These are phyloP conservation scores for Fagus sylvatica DNA, from an alignment of 306 rosid species.

Conservation along the genomic window DNA sequence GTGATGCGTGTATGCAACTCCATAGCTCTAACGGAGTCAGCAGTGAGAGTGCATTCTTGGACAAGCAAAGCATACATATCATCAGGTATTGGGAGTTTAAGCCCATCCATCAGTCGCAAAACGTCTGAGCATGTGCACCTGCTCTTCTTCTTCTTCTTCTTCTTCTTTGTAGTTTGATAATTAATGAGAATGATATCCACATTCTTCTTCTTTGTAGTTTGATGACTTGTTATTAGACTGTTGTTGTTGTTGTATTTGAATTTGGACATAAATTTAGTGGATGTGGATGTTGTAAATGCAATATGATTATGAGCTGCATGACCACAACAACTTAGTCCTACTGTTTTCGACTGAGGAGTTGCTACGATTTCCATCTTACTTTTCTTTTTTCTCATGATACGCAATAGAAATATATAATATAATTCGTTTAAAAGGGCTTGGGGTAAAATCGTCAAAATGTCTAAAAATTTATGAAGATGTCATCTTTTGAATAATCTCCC, in stretches of 20 bases:
- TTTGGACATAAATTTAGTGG: no score
- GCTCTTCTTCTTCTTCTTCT: conserved; percentile 7
- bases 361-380: background rate
- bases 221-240: no score
- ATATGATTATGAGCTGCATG: background rate
- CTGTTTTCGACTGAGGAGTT: background rate
- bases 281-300: background rate
- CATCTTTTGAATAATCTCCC: no score
- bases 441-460: no score
- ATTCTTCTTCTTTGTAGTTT: no score
- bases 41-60: conserved; percentile 45
- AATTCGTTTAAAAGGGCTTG: no score
- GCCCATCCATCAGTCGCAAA: conserved; percentile 49
- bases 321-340: background rate
- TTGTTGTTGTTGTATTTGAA: background rate
- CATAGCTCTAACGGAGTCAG: conserved; percentile 38
- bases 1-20: conserved; percentile 40
- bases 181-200: no score
- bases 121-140: conserved; percentile 39
- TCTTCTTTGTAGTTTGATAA: no score
- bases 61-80: conserved; percentile 48
- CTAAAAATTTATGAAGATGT: no score
- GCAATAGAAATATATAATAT: no score
- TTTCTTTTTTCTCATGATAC: no score
- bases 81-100: conserved; percentile 32